Base-by-base conservation (phyloP, 257 asterid species). In the Avicennia marina region DNA sequence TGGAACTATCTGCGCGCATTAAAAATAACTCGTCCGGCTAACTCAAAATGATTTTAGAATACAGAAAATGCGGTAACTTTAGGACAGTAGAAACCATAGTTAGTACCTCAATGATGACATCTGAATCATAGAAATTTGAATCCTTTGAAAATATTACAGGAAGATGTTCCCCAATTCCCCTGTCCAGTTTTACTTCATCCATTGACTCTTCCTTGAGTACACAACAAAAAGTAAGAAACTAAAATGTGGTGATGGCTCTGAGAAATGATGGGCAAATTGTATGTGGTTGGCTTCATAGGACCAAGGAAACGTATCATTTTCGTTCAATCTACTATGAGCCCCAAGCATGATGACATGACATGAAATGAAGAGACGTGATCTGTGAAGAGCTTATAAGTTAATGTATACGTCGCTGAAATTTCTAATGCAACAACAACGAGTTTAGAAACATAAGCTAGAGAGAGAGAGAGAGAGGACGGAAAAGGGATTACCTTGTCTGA, bases 81-180 rank as follows among this genome's bases (percentile, higher is more conserved):
- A 20, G 24, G 21, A 6, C 41, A 45, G 40, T 11, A 25, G 29
- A 33, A 20, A 26, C 7, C 7, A 2, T 3, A 45, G 36, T 60
- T 25, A 39, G 53, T 48, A 53, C 68, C 61, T 46, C 67, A 25
- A 44, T 59, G 62, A 61, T 60, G 63, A 60, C 63, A 54, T 56
- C 59, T 47, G 71, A 56, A 55, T 49, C 33, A n/a, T 38, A 7
- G 19, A 26, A 55, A 36, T 34, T 25, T 24, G 22, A 26, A 45
- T 62, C 53, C 40, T 46, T 61, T 26, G 39, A 15, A 41, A 58
- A 46, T 22, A 4, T 21, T 8, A 17, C 40, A 22, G 36, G 50
- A 25, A 19, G 22, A 32, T 29, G 5, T 31, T 58, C 22, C 41
- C 34, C 1, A 7, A 26, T 54, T 60, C 20, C 29, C 49, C 55